Conservation (phyloP, 2,329 filamentous ascomycete genomes). For the Colletotrichum godetiae region DNA sequence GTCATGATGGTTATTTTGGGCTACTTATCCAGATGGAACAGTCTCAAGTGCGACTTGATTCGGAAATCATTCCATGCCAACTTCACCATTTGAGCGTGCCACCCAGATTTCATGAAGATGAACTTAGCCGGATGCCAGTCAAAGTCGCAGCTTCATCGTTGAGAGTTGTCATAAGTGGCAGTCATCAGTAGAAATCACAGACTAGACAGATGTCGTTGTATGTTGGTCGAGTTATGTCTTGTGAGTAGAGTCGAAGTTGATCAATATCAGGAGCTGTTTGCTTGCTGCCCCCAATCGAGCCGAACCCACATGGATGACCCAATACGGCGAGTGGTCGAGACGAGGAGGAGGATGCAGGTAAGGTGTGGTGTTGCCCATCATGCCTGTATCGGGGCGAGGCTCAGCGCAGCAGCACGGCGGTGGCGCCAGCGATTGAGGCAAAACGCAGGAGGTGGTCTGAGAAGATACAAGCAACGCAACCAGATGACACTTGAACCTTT, state of each 20-base stretch:
- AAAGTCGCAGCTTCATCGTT: not conserved
- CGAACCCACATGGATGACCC: not conserved
- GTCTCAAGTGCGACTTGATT: not conserved
- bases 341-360: not conserved
- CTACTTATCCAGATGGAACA: too few relatives aligned
- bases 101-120: not conserved
- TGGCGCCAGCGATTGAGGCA: constrained; percentile 9
- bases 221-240: not conserved
- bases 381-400: constrained; percentile 30
- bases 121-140: not conserved
- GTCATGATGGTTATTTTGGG: not conserved
- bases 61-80: not conserved
- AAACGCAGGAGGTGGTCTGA: constrained; percentile 19
- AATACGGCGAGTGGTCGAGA: not conserved
- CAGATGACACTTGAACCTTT: constrained; percentile 16
- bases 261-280: not conserved
- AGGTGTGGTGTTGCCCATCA: constrained; percentile 12
- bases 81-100: not conserved
- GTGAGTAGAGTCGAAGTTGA: too few relatives aligned
- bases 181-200: not conserved
- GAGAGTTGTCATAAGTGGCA: not conserved
- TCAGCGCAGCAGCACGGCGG: constrained; percentile 18
- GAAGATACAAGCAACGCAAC: constrained; percentile 19
- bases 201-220: not conserved
- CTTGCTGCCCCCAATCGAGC: not conserved